Conservation (phyloP, 164 flowering plant genomes). For the Annona cherimola region DNA sequence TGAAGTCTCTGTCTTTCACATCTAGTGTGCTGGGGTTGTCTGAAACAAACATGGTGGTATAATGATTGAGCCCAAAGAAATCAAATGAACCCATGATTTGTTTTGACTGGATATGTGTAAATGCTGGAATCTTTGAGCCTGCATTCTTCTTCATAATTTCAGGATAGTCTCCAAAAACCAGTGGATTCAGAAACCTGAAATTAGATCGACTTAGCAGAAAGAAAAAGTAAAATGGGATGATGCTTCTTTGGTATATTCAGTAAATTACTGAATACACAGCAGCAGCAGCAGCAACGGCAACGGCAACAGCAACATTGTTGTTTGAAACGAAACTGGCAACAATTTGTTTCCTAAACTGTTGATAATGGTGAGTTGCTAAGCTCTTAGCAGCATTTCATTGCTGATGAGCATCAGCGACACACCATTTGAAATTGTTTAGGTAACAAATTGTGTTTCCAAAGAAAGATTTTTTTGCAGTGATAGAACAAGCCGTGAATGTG, state of each 20-base stretch:
- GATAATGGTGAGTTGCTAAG: too few species aligned
- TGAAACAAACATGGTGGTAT: conserved; percentile 17
- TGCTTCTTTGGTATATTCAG: background rate
- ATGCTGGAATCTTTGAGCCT: conserved; percentile 41
- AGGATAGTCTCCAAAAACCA: conserved; percentile 51
- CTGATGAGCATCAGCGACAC: too few species aligned
- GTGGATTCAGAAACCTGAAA: conserved; percentile 37
- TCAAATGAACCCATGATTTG: conserved; percentile 50
- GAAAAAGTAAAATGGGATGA: background rate
- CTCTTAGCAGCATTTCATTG: too few species aligned
- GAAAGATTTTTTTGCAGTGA: too few species aligned
- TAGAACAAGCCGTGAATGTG: too few species aligned
- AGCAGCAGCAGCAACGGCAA: too few species aligned
- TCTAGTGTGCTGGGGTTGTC: conserved; percentile 29
- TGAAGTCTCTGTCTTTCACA: conserved; percentile 28
- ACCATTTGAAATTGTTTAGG: too few species aligned
- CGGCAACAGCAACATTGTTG: background rate
- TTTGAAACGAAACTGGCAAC: background rate
- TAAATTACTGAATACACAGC: background rate
- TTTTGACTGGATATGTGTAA: conserved; percentile 34
- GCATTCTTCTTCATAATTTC: conserved; percentile 37
- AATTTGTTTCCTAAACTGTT: background rate
- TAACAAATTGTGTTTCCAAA: too few species aligned
- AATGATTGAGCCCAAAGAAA: conserved; percentile 56
- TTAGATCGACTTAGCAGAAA: background rate